Evolutionary conservation across 2,329 filamentous ascomycete genomes (phyloP), one percentile per base, ranked within the genome.

Genomic region (Penicillium sp.): DNA sequence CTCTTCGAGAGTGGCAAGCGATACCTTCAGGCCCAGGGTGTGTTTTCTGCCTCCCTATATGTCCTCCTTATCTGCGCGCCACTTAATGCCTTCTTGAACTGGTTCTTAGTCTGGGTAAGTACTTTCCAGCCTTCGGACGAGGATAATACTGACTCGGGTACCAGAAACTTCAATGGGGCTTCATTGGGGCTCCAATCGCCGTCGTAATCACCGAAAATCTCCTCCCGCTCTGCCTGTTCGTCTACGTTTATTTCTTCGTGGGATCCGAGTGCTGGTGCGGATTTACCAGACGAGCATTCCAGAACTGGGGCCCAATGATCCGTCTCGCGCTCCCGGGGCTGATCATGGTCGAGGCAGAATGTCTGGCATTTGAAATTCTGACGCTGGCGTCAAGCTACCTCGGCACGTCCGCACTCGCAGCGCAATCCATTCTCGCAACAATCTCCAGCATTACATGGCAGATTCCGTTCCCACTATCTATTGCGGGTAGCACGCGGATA

Each of bases 311-410:
- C 2, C 88, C 88, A 9, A 95, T 96, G 93, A 85, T 97, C 67
- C 86, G 86, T 48, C 87, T 97, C 38, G 91, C 93, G 0, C 79
- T 97, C 13, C 93, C 93, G 0, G 93, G 93, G 1, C 86, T 97
- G 72, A 80, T 96, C 63, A 97, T 97, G 93, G 89, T 97, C 2
- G 87, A 95, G 73, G 92, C 93, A 6, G 93, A 97, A 73, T 96
- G 90, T 77, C 83, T 97, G 12, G 92, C 93, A 7, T 97, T 97
- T 73, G 93, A 97, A 73, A 86, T 96, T 49, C 80, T 96, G 61
- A 96, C 92, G 0, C 81, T 97, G n/a, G 86, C 87, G 9, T 85
- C 90, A 0, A 90, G 88, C 51, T 90, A 89, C 66, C 87, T 97
- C 57, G 90, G 89, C 17, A 86, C 90, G 2, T 87, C 87, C 19